These are phyloP conservation scores for Clavariopsis aquatica DNA, from an alignment of 495 filamentous ascomycete genomes.

Conservation along the genomic window DNA sequence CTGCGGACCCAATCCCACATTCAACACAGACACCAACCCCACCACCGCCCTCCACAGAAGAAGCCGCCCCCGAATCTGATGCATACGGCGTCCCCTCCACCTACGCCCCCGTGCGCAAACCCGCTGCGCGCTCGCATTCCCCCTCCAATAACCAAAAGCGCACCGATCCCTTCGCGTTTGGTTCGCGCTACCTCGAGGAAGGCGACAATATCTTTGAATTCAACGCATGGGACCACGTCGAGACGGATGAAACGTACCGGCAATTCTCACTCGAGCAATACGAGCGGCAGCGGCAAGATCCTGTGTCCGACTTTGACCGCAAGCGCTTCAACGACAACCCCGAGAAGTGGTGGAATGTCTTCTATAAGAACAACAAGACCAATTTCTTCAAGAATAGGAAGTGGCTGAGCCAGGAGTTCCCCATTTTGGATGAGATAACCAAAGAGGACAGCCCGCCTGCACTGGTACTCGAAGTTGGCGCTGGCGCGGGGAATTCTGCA, in stretches of 20 bases:
- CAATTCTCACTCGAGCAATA: conserved; percentile 80
- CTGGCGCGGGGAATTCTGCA: conserved; percentile 93
- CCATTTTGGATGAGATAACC: conserved; percentile 71
- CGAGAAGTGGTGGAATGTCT: conserved; percentile 93
- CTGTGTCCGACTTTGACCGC: conserved; percentile 85
- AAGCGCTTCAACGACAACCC: conserved; percentile 82
- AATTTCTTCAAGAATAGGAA: conserved; percentile 99
- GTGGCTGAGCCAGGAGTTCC: conserved; percentile 95
- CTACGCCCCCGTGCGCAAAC: conserved; percentile 44
- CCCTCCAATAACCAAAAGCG: conserved; percentile 71
- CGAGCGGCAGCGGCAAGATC: conserved; percentile 74
- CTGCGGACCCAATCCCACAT: conserved; percentile 34
- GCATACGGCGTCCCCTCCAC: conserved; percentile 54
- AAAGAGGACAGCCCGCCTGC: conserved; percentile 59
- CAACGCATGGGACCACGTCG: conserved; percentile 99
- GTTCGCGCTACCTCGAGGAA: conserved; percentile 78
- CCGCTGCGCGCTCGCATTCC: conserved; percentile 53
- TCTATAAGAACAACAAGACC: conserved; percentile 90
- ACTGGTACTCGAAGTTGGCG: conserved; percentile 84
- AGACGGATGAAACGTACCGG: conserved; percentile 78
- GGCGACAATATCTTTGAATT: conserved; percentile 87
- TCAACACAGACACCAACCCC: conserved; percentile 8
- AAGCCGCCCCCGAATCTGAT: conserved; percentile 26
- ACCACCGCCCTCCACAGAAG: conserved; percentile 21
- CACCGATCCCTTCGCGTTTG: conserved; percentile 91